These are phyloP conservation scores for Apiotrichum mycotoxinovorans DNA, from an alignment of 1,284 basidiomycete genomes.

Conservation along the genomic window DNA sequence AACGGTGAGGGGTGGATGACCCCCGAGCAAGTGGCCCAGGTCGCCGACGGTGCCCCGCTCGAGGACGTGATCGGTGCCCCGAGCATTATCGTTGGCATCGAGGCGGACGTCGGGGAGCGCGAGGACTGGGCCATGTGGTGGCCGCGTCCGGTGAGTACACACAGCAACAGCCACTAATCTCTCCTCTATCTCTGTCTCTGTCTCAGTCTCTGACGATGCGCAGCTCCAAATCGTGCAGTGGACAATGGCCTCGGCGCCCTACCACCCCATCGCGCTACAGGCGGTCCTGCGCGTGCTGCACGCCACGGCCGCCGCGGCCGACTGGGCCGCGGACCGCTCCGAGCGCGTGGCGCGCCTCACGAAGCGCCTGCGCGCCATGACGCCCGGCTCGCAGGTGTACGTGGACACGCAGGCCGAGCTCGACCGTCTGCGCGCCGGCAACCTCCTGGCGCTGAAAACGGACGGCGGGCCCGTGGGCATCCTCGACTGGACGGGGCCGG, in stretches of 20 bases:
- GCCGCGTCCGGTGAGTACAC: constrained; percentile 48
- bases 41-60: constrained; percentile 24
- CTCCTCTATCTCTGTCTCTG: no score
- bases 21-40: constrained; percentile 14
- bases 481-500: constrained; percentile 49
- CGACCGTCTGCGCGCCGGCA: constrained; percentile 16
- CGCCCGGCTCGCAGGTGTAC: neutral
- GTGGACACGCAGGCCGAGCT: neutral
- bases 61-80: constrained; percentile 34
- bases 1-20: constrained; percentile 42
- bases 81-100: constrained; percentile 48
- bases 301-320: constrained; percentile 34
- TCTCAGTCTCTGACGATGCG: no score
- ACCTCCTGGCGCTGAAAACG: constrained; percentile 29
- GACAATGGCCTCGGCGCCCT: constrained; percentile 46
- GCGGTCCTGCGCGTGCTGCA: constrained; percentile 41
- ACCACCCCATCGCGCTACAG: constrained; percentile 43
- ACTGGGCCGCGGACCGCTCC: constrained; percentile 29
- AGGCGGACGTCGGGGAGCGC: constrained; percentile 49
- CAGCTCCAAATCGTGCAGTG: constrained; percentile 52
- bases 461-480: constrained; percentile 46
- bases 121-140: constrained; percentile 51
- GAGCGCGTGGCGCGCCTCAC: neutral
- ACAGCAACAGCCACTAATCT: no score
- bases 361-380: constrained; percentile 6